phyloP scores from a whole-genome alignment of 2,329 filamentous ascomycete genomes.

The Neonectria magnoliae region DNA sequence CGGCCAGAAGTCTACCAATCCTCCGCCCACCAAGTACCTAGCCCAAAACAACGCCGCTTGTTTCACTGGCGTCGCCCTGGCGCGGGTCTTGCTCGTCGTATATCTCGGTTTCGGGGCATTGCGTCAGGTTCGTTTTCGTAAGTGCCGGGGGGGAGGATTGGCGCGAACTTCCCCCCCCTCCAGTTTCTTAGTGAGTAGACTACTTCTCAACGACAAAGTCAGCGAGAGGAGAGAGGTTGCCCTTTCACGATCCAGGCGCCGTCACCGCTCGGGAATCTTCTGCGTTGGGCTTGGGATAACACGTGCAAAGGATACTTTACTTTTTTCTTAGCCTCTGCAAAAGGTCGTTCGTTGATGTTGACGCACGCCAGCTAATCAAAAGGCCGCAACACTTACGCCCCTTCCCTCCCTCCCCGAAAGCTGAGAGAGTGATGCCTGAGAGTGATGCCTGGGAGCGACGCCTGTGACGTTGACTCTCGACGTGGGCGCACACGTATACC shows the following conservation, averaged over 20 bases:
- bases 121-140: background rate
- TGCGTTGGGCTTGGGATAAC: slow-evolving; percentile 4
- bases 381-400: background rate
- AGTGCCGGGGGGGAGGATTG: background rate
- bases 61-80: slow-evolving; percentile 10
- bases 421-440: background rate
- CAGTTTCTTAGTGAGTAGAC: too few relatives aligned
- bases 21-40: background rate
- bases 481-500: slow-evolving; percentile 33
- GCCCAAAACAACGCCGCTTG: slow-evolving; percentile 10
- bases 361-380: slow-evolving; percentile 11
- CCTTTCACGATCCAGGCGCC: slow-evolving; percentile 13
- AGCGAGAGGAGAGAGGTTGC: background rate
- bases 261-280: slow-evolving; percentile 13
- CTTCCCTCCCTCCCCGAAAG: background rate
- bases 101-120: slow-evolving; percentile 39
- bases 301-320: slow-evolving; percentile 12
- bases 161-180: background rate
- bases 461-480: slow-evolving; percentile 36
- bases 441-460: slow-evolving; percentile 21
- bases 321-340: background rate
- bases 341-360: background rate
- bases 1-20: background rate
- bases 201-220: background rate
- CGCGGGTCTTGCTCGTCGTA: slow-evolving; percentile 32